phyloP scores from a whole-genome alignment of 306 rosid genomes.

The Senna tora region DNA sequence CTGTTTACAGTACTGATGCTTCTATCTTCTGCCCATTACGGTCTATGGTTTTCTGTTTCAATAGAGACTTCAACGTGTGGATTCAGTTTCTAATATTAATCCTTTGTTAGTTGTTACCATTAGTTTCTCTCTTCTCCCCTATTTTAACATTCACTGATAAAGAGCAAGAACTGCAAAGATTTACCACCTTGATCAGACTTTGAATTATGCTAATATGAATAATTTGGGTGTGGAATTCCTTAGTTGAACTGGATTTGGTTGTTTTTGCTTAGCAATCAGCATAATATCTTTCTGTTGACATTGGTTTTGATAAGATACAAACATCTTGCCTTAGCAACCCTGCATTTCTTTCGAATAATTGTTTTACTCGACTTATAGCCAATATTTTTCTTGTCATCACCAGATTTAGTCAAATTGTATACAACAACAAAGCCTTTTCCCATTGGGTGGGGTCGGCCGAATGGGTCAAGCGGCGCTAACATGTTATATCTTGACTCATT shows the following conservation, averaged over 20 bases:
- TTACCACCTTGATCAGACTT: not conserved
- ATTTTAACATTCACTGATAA: not conserved
- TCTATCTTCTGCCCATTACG: not conserved
- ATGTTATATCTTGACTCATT: too few species aligned
- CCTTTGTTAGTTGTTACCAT: too few species aligned
- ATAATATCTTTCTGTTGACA: not conserved
- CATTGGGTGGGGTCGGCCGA: too few species aligned
- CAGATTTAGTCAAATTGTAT: not conserved
- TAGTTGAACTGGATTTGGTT: not conserved
- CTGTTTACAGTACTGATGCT: not conserved
- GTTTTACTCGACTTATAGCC: constrained; percentile 3
- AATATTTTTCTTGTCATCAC: not conserved
- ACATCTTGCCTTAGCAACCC: not conserved
- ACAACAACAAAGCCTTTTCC: too few species aligned
- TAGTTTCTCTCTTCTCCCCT: not conserved
- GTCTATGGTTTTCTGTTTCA: not conserved
- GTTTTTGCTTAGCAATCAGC: not conserved
- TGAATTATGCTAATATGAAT: not conserved
- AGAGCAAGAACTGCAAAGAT: not conserved
- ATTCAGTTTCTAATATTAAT: too few species aligned
- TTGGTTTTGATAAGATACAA: constrained; percentile 5
- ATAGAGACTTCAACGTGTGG: too few species aligned
- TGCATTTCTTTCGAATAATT: not conserved
- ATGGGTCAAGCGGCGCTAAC: too few species aligned
- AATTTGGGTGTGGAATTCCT: not conserved